Conservation (phyloP, 1,139 yeast genomes). For the Suhomyces coccinellae region DNA sequence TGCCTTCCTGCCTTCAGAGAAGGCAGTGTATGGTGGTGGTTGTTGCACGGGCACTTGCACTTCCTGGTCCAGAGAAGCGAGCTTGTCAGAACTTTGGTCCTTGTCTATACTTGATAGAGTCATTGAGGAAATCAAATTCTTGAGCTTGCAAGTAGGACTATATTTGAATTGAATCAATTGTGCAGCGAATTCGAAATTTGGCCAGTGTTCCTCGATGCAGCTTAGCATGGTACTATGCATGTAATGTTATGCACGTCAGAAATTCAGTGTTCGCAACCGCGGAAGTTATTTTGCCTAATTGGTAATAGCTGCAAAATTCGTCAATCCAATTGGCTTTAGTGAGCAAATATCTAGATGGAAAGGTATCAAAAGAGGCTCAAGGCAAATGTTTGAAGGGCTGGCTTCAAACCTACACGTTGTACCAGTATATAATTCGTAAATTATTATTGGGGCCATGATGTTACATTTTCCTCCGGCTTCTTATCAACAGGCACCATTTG, state of each 20-base stretch:
- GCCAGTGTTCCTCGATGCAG: background rate
- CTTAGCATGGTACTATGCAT: background rate
- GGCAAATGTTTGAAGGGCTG: background rate
- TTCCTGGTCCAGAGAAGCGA: background rate
- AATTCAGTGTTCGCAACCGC: background rate
- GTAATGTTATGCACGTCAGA: background rate
- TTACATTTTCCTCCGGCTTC: no score
- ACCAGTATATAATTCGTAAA: no score
- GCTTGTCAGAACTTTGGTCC: background rate
- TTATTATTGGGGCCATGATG: background rate
- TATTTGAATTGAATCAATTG: background rate
- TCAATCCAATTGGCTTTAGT: background rate
- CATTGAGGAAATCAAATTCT: background rate
- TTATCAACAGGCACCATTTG: background rate
- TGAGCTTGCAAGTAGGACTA: background rate
- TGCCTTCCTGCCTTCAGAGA: constrained; percentile 18
- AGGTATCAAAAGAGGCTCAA: background rate
- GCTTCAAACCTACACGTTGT: background rate
- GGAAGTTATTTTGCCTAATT: background rate
- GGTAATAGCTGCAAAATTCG: constrained; percentile 1
- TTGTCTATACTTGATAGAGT: background rate
- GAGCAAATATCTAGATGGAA: background rate
- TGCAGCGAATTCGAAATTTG: background rate
- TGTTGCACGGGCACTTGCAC: background rate
- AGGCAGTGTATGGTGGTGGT: constrained; percentile 13